Evolutionary conservation across 495 filamentous ascomycete species (phyloP).

Genomic region (Pyrenula aspistea): DNA sequence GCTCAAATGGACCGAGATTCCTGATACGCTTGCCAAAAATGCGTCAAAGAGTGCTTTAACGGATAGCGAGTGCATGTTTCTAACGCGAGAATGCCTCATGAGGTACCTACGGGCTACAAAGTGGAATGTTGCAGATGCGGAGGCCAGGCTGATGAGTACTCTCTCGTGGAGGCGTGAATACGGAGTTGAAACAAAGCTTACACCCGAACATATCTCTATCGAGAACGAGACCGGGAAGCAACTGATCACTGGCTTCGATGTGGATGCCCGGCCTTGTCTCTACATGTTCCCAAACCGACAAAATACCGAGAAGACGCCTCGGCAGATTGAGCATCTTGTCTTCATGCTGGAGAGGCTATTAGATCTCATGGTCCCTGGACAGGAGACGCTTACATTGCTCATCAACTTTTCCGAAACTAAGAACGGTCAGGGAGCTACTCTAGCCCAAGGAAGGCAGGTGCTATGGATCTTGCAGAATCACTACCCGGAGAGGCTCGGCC

Average conservation of each 20-base stretch:
- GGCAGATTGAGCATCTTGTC: constrained; percentile 87
- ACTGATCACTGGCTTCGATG: constrained; percentile 77
- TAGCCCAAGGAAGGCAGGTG: constrained; percentile 65
- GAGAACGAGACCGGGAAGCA: constrained; percentile 98
- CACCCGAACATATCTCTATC: constrained; percentile 68
- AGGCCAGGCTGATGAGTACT: constrained; percentile 64
- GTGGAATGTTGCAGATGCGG: constrained; percentile 68
- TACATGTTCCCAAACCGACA: constrained; percentile 82
- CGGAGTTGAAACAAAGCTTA: constrained; percentile 51
- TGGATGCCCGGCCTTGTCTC: constrained; percentile 67
- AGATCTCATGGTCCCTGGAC: constrained; percentile 73
- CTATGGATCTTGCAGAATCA: constrained; percentile 85
- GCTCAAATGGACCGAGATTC: constrained; percentile 59
- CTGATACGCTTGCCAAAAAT: constrained; percentile 42
- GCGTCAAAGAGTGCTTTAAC: constrained; percentile 53
- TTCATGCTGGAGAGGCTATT: constrained; percentile 88
- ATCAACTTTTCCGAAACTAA: constrained; percentile 80
- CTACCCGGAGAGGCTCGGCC: constrained; percentile 86
- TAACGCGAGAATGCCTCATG: constrained; percentile 83
- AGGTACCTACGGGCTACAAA: constrained; percentile 90
- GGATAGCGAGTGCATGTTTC: constrained; percentile 75
- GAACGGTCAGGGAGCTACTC: constrained; percentile 60
- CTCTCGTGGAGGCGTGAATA: constrained; percentile 86
- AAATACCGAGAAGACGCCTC: constrained; percentile 79
- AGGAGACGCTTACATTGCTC: constrained; percentile 73